Evolutionary conservation across 345 rosid species (phyloP).

Genomic region (Euphorbia pulcherrima): DNA sequence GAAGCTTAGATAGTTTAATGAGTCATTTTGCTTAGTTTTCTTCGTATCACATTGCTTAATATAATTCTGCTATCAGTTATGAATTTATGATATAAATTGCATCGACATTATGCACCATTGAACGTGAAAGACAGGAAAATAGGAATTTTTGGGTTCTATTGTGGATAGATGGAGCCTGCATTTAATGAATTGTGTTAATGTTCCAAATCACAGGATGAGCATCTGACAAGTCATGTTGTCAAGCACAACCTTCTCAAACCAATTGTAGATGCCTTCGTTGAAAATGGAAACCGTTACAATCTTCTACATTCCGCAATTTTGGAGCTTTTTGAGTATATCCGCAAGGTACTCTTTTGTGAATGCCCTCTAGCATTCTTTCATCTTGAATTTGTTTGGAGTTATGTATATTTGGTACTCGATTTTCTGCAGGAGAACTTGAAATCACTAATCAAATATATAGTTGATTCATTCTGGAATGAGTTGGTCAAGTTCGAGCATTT

Average conservation of each 20-base stretch:
- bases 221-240: conserved; percentile 67
- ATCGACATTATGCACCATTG: not conserved
- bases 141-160: not conserved
- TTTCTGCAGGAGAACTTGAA: conserved; percentile 75
- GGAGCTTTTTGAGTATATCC: conserved; percentile 87
- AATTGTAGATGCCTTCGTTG: conserved; percentile 74
- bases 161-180: not conserved
- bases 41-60: not conserved
- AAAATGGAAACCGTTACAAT: conserved; percentile 86
- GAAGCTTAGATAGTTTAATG: too few relatives aligned
- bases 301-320: conserved; percentile 84
- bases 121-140: not conserved
- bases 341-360: conserved; percentile 52
- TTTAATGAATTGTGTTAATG: conserved; percentile 11
- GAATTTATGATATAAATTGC: not conserved
- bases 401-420: conserved; percentile 22
- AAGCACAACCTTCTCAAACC: conserved; percentile 85
- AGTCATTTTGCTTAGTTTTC: not conserved
- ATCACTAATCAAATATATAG: conserved; percentile 62
- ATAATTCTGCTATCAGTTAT: not conserved
- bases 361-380: conserved; percentile 7
- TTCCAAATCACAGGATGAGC: conserved; percentile 67
- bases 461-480: conserved; percentile 81
- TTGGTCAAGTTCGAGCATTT: conserved; percentile 58
- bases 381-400: conserved; percentile 13